Evolutionary conservation across 805 yeast species (phyloP).

Genomic region (Wickerhamomyces chambardii): DNA sequence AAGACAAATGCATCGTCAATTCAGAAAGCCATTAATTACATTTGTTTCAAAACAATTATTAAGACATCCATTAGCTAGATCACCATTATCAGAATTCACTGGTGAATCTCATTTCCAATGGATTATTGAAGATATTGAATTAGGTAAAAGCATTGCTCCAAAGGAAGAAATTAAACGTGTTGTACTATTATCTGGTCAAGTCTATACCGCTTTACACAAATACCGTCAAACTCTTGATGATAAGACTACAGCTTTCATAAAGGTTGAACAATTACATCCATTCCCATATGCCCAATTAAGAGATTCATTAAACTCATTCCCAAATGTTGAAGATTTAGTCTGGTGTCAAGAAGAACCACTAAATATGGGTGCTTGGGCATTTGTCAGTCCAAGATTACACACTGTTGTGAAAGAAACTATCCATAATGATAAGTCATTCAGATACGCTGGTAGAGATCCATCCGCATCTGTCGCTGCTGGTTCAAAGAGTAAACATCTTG

Average conservation of each 20-base stretch:
- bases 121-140: slow-evolving; percentile 88
- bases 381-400: slow-evolving; percentile 71
- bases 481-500: slow-evolving; percentile 75
- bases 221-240: slow-evolving; percentile 71
- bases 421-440: slow-evolving; percentile 46
- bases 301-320: slow-evolving; percentile 73
- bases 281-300: slow-evolving; percentile 96
- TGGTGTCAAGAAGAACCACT: slow-evolving; percentile 99
- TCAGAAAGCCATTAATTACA: slow-evolving; percentile 82
- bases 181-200: slow-evolving; percentile 87
- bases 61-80: slow-evolving; percentile 97
- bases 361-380: slow-evolving; percentile 90
- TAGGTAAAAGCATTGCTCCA: slow-evolving; percentile 66
- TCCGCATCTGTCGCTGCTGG: slow-evolving; percentile 99
- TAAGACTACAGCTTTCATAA: slow-evolving; percentile 80
- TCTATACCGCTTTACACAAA: slow-evolving; percentile 85
- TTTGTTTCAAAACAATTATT: slow-evolving; percentile 90
- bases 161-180: slow-evolving; percentile 85
- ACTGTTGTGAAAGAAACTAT: slow-evolving; percentile 71
- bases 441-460: slow-evolving; percentile 98
- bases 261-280: slow-evolving; percentile 94
- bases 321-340: slow-evolving; percentile 78
- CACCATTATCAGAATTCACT: slow-evolving; percentile 73
- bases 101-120: slow-evolving; percentile 91
- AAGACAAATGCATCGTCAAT: slow-evolving; percentile 99